Percentiles rank a stretch among this genome's conserved stretches.
phyloP scores from a whole-genome alignment of 2,329 filamentous ascomycete species.

The Verticillium tricorpus region DNA sequence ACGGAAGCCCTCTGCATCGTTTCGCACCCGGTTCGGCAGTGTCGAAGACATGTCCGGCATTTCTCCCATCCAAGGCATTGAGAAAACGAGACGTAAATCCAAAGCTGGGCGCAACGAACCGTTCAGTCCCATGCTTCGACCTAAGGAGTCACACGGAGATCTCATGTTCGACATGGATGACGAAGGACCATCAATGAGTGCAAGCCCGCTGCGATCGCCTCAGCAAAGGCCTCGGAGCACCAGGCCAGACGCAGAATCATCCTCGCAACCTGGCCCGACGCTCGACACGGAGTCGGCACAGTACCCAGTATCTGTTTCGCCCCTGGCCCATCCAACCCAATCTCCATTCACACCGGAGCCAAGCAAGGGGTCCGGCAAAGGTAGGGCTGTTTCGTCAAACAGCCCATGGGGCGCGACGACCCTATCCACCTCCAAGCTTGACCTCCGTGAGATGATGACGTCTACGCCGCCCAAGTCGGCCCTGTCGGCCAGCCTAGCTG shows the following conservation, averaged over 20 bases:
- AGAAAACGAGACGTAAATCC: slow-evolving; percentile 41
- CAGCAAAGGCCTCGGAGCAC: slow-evolving; percentile 3
- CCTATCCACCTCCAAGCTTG: slow-evolving; percentile 59
- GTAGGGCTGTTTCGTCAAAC: slow-evolving; percentile 14
- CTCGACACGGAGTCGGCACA: background rate
- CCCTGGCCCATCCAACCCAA: background rate
- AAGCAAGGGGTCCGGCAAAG: slow-evolving; percentile 3
- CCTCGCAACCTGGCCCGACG: background rate
- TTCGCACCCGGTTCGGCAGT: slow-evolving; percentile 55
- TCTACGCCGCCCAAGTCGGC: slow-evolving; percentile 49
- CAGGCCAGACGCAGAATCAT: background rate
- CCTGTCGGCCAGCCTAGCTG: slow-evolving; percentile 49
- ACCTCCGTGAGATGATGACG: slow-evolving; percentile 72
- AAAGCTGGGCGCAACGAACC: slow-evolving; percentile 48
- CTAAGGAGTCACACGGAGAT: slow-evolving; percentile 66
- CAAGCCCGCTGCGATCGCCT: slow-evolving; percentile 19
- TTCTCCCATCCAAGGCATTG: slow-evolving; percentile 30
- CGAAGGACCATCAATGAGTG: slow-evolving; percentile 41
- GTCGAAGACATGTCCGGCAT: slow-evolving; percentile 54
- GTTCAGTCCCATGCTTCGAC: slow-evolving; percentile 62
- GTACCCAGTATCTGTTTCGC: background rate
- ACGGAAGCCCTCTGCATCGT: slow-evolving; percentile 52
- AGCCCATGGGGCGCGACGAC: slow-evolving; percentile 46
- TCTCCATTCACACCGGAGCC: background rate
- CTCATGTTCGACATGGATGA: slow-evolving; percentile 96